These are phyloP conservation scores for Pseudonectria foliicola DNA, from an alignment of 2,329 filamentous ascomycete species.

Conservation along the genomic window DNA sequence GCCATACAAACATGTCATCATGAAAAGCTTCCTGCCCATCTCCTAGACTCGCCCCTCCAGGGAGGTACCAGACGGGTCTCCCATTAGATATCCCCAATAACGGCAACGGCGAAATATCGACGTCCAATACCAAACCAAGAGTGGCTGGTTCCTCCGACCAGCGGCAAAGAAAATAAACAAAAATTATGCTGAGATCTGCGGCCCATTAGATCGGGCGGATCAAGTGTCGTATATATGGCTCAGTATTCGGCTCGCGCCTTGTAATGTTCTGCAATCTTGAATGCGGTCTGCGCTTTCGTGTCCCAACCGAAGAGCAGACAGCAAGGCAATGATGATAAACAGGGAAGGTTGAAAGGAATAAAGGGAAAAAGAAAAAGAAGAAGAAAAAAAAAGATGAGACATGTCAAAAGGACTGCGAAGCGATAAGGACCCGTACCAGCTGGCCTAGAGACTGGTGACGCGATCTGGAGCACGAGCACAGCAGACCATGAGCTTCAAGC, in stretches of 20 bases:
- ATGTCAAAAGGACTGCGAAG: background rate
- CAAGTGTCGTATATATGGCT: too few species aligned
- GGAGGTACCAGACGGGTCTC: too few species aligned
- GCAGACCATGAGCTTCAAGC: slow-evolving; percentile 84
- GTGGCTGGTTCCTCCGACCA: slow-evolving; percentile 21
- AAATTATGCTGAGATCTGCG: background rate
- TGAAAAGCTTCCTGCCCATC: slow-evolving; percentile 19
- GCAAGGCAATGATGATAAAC: too few species aligned
- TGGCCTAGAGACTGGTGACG: slow-evolving; percentile 38
- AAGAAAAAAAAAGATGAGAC: background rate
- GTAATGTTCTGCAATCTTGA: too few species aligned
- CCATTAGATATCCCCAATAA: background rate
- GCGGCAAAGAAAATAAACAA: slow-evolving; percentile 14
- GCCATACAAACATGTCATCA: background rate
- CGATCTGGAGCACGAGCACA: slow-evolving; percentile 75
- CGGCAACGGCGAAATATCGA: slow-evolving; percentile 2
- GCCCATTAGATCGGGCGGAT: too few species aligned
- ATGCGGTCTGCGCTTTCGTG: too few species aligned
- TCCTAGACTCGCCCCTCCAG: too few species aligned
- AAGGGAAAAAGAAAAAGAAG: background rate
- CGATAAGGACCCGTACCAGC: too few species aligned
- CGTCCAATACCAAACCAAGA: slow-evolving; percentile 21
- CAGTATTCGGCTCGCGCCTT: too few species aligned
- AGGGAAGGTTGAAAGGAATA: too few species aligned
- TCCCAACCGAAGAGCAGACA: too few species aligned